Evolutionary conservation across 495 filamentous ascomycete species (phyloP), one percentile per base, ranked within the genome.

Genomic region (Trichoderma gamsii): DNA sequence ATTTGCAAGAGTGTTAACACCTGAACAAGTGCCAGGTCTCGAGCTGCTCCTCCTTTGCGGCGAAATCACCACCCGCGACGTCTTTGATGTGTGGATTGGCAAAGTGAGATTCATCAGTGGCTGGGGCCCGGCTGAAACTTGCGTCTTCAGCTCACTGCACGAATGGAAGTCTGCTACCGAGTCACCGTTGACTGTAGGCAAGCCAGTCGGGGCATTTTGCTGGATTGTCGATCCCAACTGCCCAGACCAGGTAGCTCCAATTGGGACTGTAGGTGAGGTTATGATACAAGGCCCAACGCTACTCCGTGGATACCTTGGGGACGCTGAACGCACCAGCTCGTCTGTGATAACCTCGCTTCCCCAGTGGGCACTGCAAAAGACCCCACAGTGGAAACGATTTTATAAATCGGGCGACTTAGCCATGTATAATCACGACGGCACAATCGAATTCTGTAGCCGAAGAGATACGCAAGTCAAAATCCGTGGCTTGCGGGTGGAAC

Each of bases 221-320:
- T 87, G 85, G 84, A 70, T 87, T 65, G 79, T 83, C 25, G 78
- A 85, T 65, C 76, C 82, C 0, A 49, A 66, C 0, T 74, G 86
- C 64, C 77, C 79, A 25, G 65, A 82, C 16, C 29, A 65, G 4
- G 74, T 87, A 41, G 79, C 81, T n/a, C 82, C 85, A 0, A 73
- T 85, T 8, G 85, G 85, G 27, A 76, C 73, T 21, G 71, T 82
- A 59, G 85, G 85, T 41, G 85, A 87, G 70, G 65, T 86, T 12
- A 68, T 81, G 5, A 71, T 87, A 12, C 81, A 85, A 73, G 83
- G 84, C 0, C 81, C 82, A 2, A 72, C 75, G 9, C 65, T 85
- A 25, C 75, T 73, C n/a, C 67, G 71, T 2, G 76, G 75, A 7
- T 84, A 84, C 67, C 69, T 85, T 9, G 73, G 72, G 41, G 70